Percentiles rank a stretch among this genome's conserved stretches.
These are phyloP conservation scores for Xerocomellus chrysenteron DNA, from an alignment of 768 basidiomycete species.

Conservation along the genomic window DNA sequence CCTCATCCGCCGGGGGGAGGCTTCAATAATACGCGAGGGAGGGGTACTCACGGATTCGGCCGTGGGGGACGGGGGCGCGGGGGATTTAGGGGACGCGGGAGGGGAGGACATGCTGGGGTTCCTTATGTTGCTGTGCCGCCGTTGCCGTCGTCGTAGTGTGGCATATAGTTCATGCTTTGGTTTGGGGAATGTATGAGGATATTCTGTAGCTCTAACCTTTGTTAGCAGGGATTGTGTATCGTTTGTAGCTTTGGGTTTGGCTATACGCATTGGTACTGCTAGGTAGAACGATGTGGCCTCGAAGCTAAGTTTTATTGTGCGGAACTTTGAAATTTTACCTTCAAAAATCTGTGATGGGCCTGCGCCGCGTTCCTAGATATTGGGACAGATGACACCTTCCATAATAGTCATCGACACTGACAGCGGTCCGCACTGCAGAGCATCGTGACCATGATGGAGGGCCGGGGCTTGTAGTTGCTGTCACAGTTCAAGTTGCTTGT, in stretches of 20 bases:
- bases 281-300: too few relatives aligned
- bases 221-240: background rate
- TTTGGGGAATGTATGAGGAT: background rate
- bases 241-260: background rate
- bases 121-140: background rate
- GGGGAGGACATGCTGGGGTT: slow-evolving; percentile 19
- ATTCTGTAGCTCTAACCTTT: slow-evolving; percentile 7
- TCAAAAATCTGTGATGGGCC: too few relatives aligned
- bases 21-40: slow-evolving; percentile 27
- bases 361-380: too few relatives aligned
- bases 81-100: slow-evolving; percentile 33
- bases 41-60: slow-evolving; percentile 29
- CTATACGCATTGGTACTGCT: too few relatives aligned
- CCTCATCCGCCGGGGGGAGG: slow-evolving; percentile 23
- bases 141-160: slow-evolving; percentile 7
- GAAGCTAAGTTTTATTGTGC: too few relatives aligned
- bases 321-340: too few relatives aligned
- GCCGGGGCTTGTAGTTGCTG: too few relatives aligned
- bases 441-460: too few relatives aligned
- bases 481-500: background rate
- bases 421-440: too few relatives aligned
- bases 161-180: background rate
- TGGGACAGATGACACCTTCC: too few relatives aligned
- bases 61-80: slow-evolving; percentile 35
- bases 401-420: too few relatives aligned